Base-by-base conservation (phyloP, 208 protist species). In the Phytomonas francai region DNA sequence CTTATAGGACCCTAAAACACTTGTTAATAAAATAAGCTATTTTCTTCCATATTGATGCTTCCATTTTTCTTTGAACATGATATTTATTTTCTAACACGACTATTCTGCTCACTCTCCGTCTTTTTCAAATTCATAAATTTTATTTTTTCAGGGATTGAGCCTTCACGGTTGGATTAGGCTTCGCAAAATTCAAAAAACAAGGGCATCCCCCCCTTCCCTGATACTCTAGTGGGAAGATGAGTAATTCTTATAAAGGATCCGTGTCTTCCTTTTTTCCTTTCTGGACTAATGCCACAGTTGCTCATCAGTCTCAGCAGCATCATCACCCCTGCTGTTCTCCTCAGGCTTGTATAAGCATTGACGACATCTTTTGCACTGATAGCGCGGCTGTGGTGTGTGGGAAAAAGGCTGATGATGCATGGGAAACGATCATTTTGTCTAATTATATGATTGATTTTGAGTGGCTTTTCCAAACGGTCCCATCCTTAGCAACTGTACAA, bases 371-470 rank as follows among this genome's bases (percentile, higher is more conserved):
- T 54, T 63, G 73, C 62, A 87, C 79, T 67, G 68, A 88, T 72
- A 7, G 19, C 19, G 39, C 39, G 11, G 11, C 39, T 16, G 19
- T 22, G 39, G 39, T 22, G 39, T 11, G 8, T 16, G 61, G 65
- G 0, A 0, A 42, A n/a, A 70, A 81, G 54, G 36, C 60, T 14
- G 32, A 70, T 22, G 84, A 93, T 65, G 66, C 72, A 30, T 93
- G 88, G 85, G 64, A 56, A 6, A 58, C 80, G 66, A 73, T 91
- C 11, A 67, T 94, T 0, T 73, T 91, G 12, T 78, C 81, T 0
- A 91, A 78, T 68, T 94, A 85, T 76, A 65, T 85, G 73, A 91
- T 80, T n/a, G 88, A 94, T 63, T 51, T 88, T 6, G 63, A 71
- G 28, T 94, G 85, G 84, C 63, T 94, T 33, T 67, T 88, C 56